A percentile compares a stretch with the other conserved stretches of the same genome.
These are phyloP conservation scores for Limtongia smithiae DNA, from an alignment of 805 yeast species.

Conservation along the genomic window DNA sequence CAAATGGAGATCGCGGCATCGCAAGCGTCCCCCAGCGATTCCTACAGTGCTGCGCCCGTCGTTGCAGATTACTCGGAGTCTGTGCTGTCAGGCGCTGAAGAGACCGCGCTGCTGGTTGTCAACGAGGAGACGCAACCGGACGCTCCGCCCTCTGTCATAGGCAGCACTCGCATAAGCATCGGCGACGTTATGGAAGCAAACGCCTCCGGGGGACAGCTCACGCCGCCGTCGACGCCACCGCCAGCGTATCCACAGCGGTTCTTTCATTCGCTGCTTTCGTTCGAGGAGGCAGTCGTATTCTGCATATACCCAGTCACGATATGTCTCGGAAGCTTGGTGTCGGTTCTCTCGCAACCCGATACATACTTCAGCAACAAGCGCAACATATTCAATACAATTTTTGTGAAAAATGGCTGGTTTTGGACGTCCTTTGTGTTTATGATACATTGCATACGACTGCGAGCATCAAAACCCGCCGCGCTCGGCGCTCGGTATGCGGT, in stretches of 20 bases:
- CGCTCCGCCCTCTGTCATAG: no score
- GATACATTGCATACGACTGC: conserved; percentile 15
- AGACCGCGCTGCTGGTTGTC: no score
- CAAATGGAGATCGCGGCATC: no score
- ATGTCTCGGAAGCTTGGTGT: conserved; percentile 32
- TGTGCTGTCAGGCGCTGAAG: no score
- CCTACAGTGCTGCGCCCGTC: no score
- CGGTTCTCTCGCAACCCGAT: conserved; percentile 20
- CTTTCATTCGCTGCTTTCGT: conserved; percentile 11
- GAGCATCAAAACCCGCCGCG: conserved; percentile 8
- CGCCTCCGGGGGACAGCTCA: neutral
- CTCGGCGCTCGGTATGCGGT: conserved; percentile 43
- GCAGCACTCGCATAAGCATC: neutral
- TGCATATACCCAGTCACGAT: conserved; percentile 31
- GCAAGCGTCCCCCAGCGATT: no score
- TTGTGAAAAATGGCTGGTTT: conserved; percentile 89
- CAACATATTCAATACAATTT: conserved; percentile 64
- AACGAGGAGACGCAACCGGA: no score
- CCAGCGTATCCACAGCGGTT: conserved; percentile 6
- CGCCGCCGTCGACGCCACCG: conserved; percentile 13
- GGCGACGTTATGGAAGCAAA: neutral
- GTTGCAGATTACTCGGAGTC: no score
- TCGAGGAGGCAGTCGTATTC: conserved; percentile 24
- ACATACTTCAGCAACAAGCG: conserved; percentile 47
- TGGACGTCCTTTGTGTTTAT: conserved; percentile 64